phyloP scores from a whole-genome alignment of 1,284 basidiomycete species.

The Athelia sp. region DNA sequence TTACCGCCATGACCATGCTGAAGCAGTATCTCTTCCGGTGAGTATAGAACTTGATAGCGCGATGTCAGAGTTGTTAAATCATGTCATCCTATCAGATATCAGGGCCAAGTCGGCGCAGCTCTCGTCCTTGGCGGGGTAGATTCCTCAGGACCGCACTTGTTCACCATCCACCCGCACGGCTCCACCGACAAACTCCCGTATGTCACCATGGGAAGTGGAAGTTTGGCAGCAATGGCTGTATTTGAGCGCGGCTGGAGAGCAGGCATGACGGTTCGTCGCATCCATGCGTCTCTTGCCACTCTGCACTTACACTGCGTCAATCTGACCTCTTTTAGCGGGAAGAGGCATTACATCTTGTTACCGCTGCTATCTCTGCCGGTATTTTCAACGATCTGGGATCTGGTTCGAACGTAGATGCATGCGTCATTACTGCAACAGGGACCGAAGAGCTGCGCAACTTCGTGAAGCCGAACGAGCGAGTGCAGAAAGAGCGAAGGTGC shows the following conservation, averaged over 20 bases:
- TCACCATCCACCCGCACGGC: conserved; percentile 96
- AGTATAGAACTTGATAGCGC: conserved; percentile 14
- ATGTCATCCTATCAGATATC: conserved; percentile 39
- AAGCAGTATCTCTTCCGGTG: conserved; percentile 71
- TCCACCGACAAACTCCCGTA: conserved; percentile 99
- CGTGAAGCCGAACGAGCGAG: conserved; percentile 88
- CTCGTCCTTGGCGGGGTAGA: conserved; percentile 98
- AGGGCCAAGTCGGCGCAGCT: conserved; percentile 93
- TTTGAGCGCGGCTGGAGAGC: conserved; percentile 89
- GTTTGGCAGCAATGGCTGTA: conserved; percentile 96
- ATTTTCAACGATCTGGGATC: conserved; percentile 99
- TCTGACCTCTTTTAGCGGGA: conserved; percentile 47
- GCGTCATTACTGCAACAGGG: conserved; percentile 80
- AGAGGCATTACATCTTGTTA: conserved; percentile 83
- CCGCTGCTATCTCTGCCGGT: conserved; percentile 87
- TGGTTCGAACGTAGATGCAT: conserved; percentile 96
- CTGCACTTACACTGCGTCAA: conserved; percentile 2
- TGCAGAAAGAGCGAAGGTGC: conserved; percentile 70
- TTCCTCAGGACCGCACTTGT: conserved; percentile 88
- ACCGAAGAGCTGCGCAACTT: conserved; percentile 91
- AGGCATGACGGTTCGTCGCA: conserved; percentile 70
- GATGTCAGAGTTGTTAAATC: background rate
- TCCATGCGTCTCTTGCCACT: background rate
- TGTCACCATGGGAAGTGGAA: conserved; percentile 98
- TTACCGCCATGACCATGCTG: conserved; percentile 98